Evolutionary conservation across 371 early-diverging fungal species (phyloP).

Genomic region (Synchytrium microbalum): DNA sequence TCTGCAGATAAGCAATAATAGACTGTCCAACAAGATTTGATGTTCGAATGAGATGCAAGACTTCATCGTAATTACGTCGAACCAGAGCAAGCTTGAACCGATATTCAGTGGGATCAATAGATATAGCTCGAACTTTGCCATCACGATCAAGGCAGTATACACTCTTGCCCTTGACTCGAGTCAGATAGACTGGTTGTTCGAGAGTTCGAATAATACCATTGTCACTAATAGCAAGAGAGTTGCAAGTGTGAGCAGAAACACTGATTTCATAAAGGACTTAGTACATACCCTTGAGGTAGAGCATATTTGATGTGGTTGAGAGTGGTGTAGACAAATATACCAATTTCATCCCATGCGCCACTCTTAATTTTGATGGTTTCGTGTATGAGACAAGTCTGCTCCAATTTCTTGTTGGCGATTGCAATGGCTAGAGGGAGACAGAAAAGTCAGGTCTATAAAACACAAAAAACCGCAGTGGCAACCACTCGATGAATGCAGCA

Average conservation of each 20-base stretch:
- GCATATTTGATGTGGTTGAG: constrained; percentile 98
- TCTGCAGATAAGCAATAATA: constrained; percentile 96
- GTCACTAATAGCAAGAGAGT: constrained; percentile 47
- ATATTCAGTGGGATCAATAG: constrained; percentile 96
- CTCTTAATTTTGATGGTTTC: constrained; percentile 97
- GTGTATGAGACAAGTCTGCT: constrained; percentile 77
- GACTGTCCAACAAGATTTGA: constrained; percentile 96
- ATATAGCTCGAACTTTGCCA: constrained; percentile 70
- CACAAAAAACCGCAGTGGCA: neutral
- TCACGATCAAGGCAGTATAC: constrained; percentile 82
- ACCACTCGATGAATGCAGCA: neutral
- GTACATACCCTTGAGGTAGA: constrained; percentile 77
- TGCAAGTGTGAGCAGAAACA: neutral
- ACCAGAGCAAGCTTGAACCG: constrained; percentile 93
- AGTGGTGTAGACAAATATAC: constrained; percentile 93
- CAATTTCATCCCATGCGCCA: constrained; percentile 88
- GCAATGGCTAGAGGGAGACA: constrained; percentile 55
- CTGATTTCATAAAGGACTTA: constrained; percentile 2
- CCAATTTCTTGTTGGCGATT: constrained; percentile 75
- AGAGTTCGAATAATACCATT: constrained; percentile 91
- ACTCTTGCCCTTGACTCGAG: constrained; percentile 73
- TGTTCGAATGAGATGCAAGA: constrained; percentile 87
- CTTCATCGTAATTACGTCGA: constrained; percentile 81
- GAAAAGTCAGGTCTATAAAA: constrained; percentile 9
- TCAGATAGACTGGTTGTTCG: constrained; percentile 89